Evolutionary conservation across 331 rosid species (phyloP).

Genomic region (Prunus yedoensis): DNA sequence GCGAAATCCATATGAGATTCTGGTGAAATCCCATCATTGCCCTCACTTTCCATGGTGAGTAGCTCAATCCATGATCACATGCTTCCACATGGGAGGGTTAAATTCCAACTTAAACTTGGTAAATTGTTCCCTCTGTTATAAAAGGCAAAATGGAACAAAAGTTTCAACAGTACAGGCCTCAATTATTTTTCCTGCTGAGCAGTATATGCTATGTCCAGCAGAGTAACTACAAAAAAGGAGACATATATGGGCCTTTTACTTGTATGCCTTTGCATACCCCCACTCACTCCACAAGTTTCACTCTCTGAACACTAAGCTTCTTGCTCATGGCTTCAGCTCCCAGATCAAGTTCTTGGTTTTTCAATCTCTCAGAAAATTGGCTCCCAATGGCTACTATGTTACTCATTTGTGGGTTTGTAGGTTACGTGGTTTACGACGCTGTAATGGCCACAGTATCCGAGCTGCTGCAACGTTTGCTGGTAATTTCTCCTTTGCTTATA

Average conservation of each 20-base stretch:
- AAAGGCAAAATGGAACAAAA: constrained; percentile 13
- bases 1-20: background rate
- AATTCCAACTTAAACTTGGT: constrained; percentile 2
- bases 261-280: background rate
- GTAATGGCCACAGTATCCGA: constrained; percentile 65
- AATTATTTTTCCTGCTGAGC: constrained; percentile 1
- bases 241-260: constrained; percentile 28
- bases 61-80: constrained; percentile 18
- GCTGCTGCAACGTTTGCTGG: constrained; percentile 60
- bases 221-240: constrained; percentile 28
- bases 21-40: background rate
- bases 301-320: background rate
- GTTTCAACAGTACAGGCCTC: background rate
- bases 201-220: constrained; percentile 15
- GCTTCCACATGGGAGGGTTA: constrained; percentile 20
- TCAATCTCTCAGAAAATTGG: constrained; percentile 53
- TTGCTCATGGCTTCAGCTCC: constrained; percentile 45
- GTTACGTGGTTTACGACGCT: constrained; percentile 60
- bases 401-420: constrained; percentile 39
- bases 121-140: constrained; percentile 10
- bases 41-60: background rate
- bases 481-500: constrained; percentile 61
- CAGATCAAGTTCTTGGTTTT: constrained; percentile 37
- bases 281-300: constrained; percentile 7
- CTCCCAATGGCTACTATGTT: constrained; percentile 34